Percentiles rank a stretch among this genome's conserved stretches.
These are phyloP conservation scores for Obelidium mucronatum DNA, from an alignment of 192 early-diverging fungal species.

Conservation along the genomic window DNA sequence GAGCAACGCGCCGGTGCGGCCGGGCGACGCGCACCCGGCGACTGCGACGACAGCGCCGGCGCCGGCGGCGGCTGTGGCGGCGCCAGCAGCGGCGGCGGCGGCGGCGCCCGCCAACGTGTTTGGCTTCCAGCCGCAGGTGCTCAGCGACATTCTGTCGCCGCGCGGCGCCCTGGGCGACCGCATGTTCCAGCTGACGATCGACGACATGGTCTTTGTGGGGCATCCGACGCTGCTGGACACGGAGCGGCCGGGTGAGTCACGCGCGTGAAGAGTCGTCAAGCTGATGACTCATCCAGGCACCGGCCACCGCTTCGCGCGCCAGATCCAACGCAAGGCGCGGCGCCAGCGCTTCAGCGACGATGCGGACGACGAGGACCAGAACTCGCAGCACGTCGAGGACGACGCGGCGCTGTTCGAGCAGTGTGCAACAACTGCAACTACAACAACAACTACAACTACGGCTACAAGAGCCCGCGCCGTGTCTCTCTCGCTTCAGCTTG, in stretches of 20 bases:
- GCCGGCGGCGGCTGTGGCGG: neutral
- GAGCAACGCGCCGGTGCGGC: neutral
- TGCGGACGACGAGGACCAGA: slow-evolving; percentile 2
- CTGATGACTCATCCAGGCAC: slow-evolving; percentile 20
- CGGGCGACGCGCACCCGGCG: slow-evolving; percentile 20
- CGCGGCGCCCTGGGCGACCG: slow-evolving; percentile 80
- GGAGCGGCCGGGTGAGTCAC: slow-evolving; percentile 55
- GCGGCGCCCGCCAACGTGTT: slow-evolving; percentile 43
- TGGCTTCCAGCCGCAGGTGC: slow-evolving; percentile 76
- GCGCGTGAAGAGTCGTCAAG: neutral
- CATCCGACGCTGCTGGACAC: slow-evolving; percentile 71
- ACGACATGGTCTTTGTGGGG: slow-evolving; percentile 81
- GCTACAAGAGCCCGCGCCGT: no score
- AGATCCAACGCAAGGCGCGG: slow-evolving; percentile 46
- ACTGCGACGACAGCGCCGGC: neutral
- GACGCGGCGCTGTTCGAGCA: slow-evolving; percentile 14
- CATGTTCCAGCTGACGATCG: slow-evolving; percentile 86
- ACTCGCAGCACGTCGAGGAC: slow-evolving; percentile 19
- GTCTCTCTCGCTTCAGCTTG: neutral
- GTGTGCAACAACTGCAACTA: slow-evolving; percentile 25
- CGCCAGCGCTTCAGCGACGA: neutral
- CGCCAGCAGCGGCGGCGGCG: neutral
- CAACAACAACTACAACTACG: no score
- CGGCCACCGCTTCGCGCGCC: slow-evolving; percentile 29
- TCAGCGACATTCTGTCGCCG: slow-evolving; percentile 89